A percentile compares a stretch with the other conserved stretches of the same genome.
phyloP scores from a whole-genome alignment of 2,329 filamentous ascomycete species.

The Zymoseptoria crescenta region DNA sequence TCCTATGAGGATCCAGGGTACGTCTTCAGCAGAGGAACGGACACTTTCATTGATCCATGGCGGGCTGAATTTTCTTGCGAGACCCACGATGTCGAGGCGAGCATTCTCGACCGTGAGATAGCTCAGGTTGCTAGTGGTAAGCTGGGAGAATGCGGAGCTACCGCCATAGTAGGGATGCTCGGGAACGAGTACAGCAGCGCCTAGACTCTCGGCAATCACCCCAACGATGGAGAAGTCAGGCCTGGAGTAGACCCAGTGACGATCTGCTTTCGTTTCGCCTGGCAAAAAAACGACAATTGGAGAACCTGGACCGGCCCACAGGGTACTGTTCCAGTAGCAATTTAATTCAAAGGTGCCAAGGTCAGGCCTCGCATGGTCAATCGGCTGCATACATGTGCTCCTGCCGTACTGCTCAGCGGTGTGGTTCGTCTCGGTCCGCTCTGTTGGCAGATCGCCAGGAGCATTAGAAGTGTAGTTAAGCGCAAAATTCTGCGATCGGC shows the following conservation, averaged over 20 bases:
- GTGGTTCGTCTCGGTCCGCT: not conserved
- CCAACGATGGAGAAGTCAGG: conserved; percentile 26
- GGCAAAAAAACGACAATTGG: not conserved
- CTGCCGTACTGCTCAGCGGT: not conserved
- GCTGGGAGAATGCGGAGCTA: conserved; percentile 46
- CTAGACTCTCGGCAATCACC: conserved; percentile 43
- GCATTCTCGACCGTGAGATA: conserved; percentile 47
- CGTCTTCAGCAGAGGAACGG: conserved; percentile 40
- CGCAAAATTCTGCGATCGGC: not conserved
- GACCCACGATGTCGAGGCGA: conserved; percentile 43
- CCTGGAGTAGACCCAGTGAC: not conserved
- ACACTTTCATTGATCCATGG: conserved; percentile 32
- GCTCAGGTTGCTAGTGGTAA: conserved; percentile 46
- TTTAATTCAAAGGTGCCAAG: not conserved
- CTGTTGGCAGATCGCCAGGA: not conserved
- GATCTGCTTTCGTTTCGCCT: not conserved
- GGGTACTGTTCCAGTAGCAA: not conserved
- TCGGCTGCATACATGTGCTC: not conserved
- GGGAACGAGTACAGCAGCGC: conserved; percentile 46
- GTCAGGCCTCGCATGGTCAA: not conserved
- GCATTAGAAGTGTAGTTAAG: not conserved
- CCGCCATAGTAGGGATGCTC: conserved; percentile 54
- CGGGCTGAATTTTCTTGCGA: conserved; percentile 5
- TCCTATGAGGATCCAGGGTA: conserved; percentile 51
- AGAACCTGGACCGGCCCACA: not conserved